Base-by-base conservation (phyloP, 441 rosid genomes). In the Omphalea diandra region DNA sequence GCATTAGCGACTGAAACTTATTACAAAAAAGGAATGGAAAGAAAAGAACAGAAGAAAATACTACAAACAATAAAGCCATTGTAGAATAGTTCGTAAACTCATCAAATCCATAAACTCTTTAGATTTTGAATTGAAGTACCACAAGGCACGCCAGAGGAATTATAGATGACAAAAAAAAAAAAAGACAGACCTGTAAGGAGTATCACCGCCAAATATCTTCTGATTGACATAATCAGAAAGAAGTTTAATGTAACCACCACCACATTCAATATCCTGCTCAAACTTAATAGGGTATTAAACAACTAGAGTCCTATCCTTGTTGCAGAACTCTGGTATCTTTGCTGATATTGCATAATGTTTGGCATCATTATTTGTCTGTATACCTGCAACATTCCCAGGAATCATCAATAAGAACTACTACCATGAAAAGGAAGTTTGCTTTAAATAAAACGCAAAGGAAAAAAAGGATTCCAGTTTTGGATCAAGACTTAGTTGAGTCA, bases 191-290 rank as follows among this genome's bases (percentile, higher is more conserved):
- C 91, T 87, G 77, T 87, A 92, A 64, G 94, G 98, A 53, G 94
- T 87, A 75, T 90, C 94, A 6, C 96, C 94, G 50, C 98, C 98
- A 80, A 86, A 92, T 78, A 88, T 90, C 83, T 92, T 92, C 78
- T 92, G 96, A 81, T 90, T 88, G 50, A 92, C 97, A 74, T 85
- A 88, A 54, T 89, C 89, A 31, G 93, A 90, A 63, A 79, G 91
- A 76, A 92, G 94, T 11, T 93, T 91, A 62, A 91, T 86, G 81
- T 90, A 90, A 65, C 90, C 96, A 12, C 96, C 97, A 5, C 97
- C 97, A 73, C 96, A 92, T 76, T 92, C 97, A 46, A 93, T 91
- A 64, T 93, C 94, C 77, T 91, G 97, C 75, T 93, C 94, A 59
- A 89, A 63, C 77, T 83, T 91, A 70, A 93, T 81, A 1, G 97